Conservation (phyloP, 371 early-diverging fungal species). For the Fennellomyces sp. region DNA sequence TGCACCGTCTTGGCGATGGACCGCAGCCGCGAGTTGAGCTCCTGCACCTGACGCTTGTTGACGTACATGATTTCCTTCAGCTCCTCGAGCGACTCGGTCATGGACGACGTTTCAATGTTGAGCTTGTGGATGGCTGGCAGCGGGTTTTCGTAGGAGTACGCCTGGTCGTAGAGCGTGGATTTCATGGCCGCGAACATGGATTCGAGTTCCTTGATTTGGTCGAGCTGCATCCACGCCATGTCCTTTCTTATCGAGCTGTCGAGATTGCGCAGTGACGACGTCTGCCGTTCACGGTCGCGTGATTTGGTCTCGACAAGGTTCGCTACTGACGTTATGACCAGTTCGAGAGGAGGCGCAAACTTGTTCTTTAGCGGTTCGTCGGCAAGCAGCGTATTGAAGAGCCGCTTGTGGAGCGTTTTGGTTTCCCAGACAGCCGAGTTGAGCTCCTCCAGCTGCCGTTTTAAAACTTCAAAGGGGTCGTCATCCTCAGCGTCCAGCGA, state of each 20-base stretch:
- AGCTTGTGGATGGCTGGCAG: slow-evolving; percentile 40
- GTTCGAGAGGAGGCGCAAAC: slow-evolving; percentile 49
- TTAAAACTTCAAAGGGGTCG: slow-evolving; percentile 54
- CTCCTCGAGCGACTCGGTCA: slow-evolving; percentile 53
- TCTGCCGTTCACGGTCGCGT: slow-evolving; percentile 53
- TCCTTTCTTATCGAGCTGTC: slow-evolving; percentile 46
- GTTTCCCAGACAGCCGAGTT: slow-evolving; percentile 54
- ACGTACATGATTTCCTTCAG: slow-evolving; percentile 57
- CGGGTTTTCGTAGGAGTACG: slow-evolving; percentile 44
- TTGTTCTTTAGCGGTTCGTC: slow-evolving; percentile 26
- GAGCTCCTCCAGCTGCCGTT: slow-evolving; percentile 50
- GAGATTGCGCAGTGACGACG: slow-evolving; percentile 36
- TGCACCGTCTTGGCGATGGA: slow-evolving; percentile 57
- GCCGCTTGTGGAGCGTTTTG: slow-evolving; percentile 51
- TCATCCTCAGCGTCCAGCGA: slow-evolving; percentile 39
- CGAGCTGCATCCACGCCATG: slow-evolving; percentile 34
- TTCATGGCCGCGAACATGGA: slow-evolving; percentile 32
- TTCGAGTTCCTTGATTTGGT: slow-evolving; percentile 42
- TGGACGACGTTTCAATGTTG: slow-evolving; percentile 41
- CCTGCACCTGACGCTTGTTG: slow-evolving; percentile 51
- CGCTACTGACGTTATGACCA: slow-evolving; percentile 48
- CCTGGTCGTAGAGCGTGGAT: slow-evolving; percentile 35
- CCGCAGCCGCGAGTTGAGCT: slow-evolving; percentile 43
- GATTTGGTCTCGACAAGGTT: slow-evolving; percentile 43
- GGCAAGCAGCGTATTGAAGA: slow-evolving; percentile 41